Evolutionary conservation across 768 basidiomycete species (phyloP).

Genomic region (Xerocomellus dryophilus): DNA sequence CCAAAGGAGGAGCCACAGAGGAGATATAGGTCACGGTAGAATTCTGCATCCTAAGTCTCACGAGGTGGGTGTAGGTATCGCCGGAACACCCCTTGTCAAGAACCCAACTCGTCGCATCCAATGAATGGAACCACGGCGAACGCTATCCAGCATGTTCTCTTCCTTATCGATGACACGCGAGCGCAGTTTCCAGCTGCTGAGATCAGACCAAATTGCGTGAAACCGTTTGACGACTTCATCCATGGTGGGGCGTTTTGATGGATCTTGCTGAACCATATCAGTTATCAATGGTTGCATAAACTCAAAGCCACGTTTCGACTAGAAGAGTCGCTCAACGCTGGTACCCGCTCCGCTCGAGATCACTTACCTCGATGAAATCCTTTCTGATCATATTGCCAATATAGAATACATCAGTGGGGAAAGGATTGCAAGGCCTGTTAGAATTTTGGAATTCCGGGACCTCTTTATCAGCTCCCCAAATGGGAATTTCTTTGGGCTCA

Average conservation of each 20-base stretch:
- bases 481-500: neutral
- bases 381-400: neutral
- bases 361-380: neutral
- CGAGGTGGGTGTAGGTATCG: conserved; percentile 11
- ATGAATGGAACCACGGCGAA: conserved; percentile 11
- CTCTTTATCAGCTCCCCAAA: neutral
- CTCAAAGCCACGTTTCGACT: neutral
- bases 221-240: neutral
- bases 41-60: neutral
- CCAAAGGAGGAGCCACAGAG: too few species aligned
- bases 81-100: conserved; percentile 12
- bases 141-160: neutral
- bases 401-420: neutral
- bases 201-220: neutral
- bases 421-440: neutral
- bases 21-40: too few species aligned
- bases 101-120: conserved; percentile 25
- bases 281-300: neutral
- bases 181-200: neutral
- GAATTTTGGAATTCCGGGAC: neutral
- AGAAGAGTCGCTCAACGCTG: too few species aligned
- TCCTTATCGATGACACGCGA: neutral
- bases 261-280: neutral
- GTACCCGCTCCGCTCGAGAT: too few species aligned
- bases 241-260: neutral